Conservation (phyloP, 2,329 filamentous ascomycete genomes). For the Nigrograna mackinnonii region DNA sequence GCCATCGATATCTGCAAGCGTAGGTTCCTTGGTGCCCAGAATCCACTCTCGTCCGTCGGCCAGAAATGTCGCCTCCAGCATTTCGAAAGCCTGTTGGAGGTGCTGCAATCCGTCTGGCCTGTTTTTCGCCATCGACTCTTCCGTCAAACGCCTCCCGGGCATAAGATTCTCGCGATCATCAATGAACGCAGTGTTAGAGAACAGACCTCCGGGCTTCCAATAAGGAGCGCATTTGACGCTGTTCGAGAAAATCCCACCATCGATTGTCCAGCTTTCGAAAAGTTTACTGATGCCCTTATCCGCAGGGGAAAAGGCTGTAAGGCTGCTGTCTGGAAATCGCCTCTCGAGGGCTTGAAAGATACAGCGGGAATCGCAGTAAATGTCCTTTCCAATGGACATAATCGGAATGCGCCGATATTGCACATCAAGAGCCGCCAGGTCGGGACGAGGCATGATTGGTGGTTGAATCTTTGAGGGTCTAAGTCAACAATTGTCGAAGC, state of each 20-base stretch:
- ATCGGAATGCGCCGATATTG: conserved; percentile 43
- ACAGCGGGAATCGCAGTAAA: conserved; percentile 35
- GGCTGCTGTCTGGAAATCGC: conserved; percentile 16
- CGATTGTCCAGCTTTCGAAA: conserved; percentile 59
- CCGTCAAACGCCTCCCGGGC: conserved; percentile 47
- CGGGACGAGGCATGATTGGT: conserved; percentile 33
- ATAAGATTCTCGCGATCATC: conserved; percentile 58
- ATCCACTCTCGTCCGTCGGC: conserved; percentile 71
- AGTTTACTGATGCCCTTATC: conserved; percentile 57
- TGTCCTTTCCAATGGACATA: conserved; percentile 31
- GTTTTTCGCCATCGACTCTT: conserved; percentile 43
- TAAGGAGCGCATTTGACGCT: conserved; percentile 61
- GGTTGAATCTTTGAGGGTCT: conserved; percentile 58
- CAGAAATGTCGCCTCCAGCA: conserved; percentile 66
- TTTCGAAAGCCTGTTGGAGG: conserved; percentile 57
- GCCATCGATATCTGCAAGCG: conserved; percentile 70
- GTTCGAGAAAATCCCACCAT: conserved; percentile 60
- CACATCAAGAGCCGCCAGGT: conserved; percentile 32
- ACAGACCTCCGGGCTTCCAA: conserved; percentile 53
- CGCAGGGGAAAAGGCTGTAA: conserved; percentile 25
- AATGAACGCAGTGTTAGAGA: conserved; percentile 62
- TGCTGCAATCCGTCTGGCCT: conserved; percentile 61
- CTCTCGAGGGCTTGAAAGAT: conserved; percentile 35
- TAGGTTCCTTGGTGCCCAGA: conserved; percentile 55
- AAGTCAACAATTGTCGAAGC: neutral